phyloP scores from a whole-genome alignment of 345 rosid species.

The Triadica sebifera region DNA sequence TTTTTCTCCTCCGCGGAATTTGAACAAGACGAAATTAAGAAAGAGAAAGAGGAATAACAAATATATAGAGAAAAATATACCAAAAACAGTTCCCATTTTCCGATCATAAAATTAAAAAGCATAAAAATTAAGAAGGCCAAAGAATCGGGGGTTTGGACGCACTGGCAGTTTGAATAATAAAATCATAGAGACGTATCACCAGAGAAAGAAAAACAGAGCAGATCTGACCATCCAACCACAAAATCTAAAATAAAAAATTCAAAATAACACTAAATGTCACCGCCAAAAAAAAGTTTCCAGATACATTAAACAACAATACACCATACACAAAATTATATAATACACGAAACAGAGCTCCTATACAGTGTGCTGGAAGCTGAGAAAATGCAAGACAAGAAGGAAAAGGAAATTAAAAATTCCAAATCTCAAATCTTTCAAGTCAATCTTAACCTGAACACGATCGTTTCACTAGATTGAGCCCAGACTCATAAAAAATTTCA shows the following conservation, averaged over 20 bases:
- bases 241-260: neutral
- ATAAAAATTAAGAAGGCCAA: neutral
- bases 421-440: slow-evolving; percentile 16
- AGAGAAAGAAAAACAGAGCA: neutral
- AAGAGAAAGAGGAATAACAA: neutral
- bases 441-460: neutral
- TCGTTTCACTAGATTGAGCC: neutral
- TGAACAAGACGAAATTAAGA: neutral
- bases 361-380: neutral
- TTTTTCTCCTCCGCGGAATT: neutral
- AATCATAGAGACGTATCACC: neutral
- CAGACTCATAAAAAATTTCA: neutral
- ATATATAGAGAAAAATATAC: neutral
- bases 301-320: neutral
- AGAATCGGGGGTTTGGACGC: neutral
- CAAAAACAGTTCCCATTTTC: neutral
- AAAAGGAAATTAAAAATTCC: neutral
- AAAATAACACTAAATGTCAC: neutral
- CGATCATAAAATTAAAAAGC: too few relatives aligned
- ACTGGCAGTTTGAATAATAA: neutral
- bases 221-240: slow-evolving; percentile 16
- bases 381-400: neutral
- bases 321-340: neutral
- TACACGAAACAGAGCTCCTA: neutral
- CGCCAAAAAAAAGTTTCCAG: neutral